These are phyloP conservation scores for Thinopyrum elongatum DNA, from an alignment of 176 grass and related monocot genomes.

Conservation along the genomic window DNA sequence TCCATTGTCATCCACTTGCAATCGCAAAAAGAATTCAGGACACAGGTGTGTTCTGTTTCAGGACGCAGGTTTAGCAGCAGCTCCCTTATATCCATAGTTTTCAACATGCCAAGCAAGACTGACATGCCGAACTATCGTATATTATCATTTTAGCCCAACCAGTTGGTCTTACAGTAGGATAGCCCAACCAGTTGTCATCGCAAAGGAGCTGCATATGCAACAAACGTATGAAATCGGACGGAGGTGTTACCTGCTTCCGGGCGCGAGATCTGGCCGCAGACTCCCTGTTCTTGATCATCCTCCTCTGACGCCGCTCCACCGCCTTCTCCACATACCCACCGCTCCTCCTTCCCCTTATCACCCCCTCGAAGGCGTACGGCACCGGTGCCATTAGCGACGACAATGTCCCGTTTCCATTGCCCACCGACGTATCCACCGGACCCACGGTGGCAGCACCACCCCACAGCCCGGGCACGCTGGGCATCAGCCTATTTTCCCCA, in stretches of 20 bases:
- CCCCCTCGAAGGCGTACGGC: constrained; percentile 48
- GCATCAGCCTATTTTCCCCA: constrained; percentile 37
- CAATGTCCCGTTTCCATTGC: constrained; percentile 52
- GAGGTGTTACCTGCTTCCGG: background rate
- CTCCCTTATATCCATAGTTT: constrained; percentile 41
- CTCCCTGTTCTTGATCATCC: constrained; percentile 31
- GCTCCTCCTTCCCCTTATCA: constrained; percentile 48
- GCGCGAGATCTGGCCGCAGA: constrained; percentile 67
- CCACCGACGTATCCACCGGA: constrained; percentile 23
- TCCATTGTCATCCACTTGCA: background rate
- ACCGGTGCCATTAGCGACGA: constrained; percentile 46
- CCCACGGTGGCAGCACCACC: constrained; percentile 10
- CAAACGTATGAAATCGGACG: constrained; percentile 22
- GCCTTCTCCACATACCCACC: constrained; percentile 61
- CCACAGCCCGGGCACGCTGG: constrained; percentile 13
- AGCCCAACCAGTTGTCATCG: background rate
- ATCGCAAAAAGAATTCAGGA: constrained; percentile 22
- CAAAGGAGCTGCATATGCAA: background rate
- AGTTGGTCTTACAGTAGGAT: too few species aligned
- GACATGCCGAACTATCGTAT: background rate
- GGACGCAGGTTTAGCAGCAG: constrained; percentile 56
- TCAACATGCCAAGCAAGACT: background rate
- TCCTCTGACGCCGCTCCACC: constrained; percentile 41
- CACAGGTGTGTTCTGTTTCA: constrained; percentile 52
- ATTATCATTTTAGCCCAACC: background rate